phyloP scores from a whole-genome alignment of 2,329 filamentous ascomycete genomes.

The Fusarium sarcochroum region DNA sequence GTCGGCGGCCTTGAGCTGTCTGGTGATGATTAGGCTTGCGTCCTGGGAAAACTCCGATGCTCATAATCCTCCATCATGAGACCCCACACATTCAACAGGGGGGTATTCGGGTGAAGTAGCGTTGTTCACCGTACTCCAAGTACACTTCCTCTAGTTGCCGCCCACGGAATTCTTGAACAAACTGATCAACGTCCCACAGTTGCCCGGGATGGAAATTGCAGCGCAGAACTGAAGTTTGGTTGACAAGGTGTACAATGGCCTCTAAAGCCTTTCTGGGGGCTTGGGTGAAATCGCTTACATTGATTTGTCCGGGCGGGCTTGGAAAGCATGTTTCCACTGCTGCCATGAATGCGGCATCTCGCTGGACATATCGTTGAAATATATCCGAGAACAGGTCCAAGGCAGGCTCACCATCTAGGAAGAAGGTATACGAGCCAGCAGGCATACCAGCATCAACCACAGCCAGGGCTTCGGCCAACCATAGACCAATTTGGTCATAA shows the following conservation, averaged over 20 bases:
- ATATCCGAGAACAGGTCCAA: neutral
- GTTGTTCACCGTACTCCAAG: neutral
- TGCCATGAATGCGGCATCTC: neutral
- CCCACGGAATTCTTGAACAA: neutral
- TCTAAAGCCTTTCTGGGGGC: neutral
- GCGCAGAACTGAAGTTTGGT: neutral
- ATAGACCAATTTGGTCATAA: neutral
- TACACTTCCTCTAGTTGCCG: neutral
- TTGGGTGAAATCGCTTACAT: neutral
- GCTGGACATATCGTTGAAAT: neutral
- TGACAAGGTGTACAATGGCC: neutral
- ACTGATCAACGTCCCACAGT: neutral
- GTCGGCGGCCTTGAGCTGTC: neutral
- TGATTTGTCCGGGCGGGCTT: neutral
- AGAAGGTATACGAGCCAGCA: slow-evolving; percentile 2
- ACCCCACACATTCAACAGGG: neutral
- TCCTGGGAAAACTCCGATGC: neutral
- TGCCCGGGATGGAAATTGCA: neutral
- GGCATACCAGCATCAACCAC: slow-evolving; percentile 9
- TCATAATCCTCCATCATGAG: neutral
- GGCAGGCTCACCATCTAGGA: slow-evolving; percentile 1
- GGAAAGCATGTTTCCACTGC: neutral
- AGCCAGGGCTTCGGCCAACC: neutral
- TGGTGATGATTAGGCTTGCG: neutral
- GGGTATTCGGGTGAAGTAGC: neutral